phyloP scores from a whole-genome alignment of 176 grass and related monocot species.

The Oryza glumipatula region DNA sequence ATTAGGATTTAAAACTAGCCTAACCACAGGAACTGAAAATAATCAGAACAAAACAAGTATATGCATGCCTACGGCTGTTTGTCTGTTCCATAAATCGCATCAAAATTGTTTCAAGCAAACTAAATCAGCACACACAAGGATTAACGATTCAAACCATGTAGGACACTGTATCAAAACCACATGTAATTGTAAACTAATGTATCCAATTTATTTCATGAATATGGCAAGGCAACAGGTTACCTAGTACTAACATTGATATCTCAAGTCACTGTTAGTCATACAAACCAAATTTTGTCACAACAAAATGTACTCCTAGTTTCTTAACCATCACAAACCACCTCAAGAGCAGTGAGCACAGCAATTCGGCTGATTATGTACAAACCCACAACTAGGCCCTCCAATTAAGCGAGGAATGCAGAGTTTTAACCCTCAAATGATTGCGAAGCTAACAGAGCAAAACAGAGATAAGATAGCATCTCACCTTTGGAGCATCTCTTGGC shows the following conservation, averaged over 20 bases:
- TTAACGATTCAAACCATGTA: slow-evolving; percentile 5
- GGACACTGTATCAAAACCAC: background rate
- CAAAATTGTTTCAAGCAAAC: background rate
- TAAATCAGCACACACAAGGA: background rate
- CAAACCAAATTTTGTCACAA: background rate
- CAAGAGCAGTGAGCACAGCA: background rate
- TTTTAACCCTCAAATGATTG: background rate
- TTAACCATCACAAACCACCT: slow-evolving; percentile 12
- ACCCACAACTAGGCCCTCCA: background rate
- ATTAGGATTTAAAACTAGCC: background rate
- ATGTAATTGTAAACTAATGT: background rate
- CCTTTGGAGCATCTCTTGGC: slow-evolving; percentile 63
- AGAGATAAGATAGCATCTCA: slow-evolving; percentile 37
- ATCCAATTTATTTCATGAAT: slow-evolving; percentile 5
- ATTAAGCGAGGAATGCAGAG: background rate
- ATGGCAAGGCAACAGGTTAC: background rate
- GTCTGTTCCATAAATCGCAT: background rate
- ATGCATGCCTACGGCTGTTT: background rate
- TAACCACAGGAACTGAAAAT: background rate
- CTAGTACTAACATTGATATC: background rate
- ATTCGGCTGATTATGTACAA: background rate
- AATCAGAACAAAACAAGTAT: background rate
- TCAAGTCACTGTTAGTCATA: background rate
- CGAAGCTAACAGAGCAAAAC: background rate
- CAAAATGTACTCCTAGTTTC: background rate